phyloP scores from a whole-genome alignment of 106 monocot genomes.

The Allium sativum region DNA sequence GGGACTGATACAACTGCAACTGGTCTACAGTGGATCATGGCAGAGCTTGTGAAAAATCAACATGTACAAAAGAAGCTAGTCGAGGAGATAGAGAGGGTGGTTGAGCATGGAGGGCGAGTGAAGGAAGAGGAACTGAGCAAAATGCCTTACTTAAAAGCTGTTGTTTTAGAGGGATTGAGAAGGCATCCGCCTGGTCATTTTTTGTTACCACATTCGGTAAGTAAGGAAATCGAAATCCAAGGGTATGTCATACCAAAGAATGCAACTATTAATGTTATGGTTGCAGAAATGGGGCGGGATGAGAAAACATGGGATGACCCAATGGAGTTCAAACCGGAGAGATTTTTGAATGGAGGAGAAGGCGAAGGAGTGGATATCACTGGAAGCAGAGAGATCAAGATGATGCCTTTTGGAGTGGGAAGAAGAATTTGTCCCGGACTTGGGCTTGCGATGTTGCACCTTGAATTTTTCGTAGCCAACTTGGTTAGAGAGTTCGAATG shows the following conservation, averaged over 20 bases:
- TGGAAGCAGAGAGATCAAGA: conserved; percentile 23
- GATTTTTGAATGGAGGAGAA: conserved; percentile 13
- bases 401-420: conserved; percentile 17
- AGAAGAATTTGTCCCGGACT: conserved; percentile 18
- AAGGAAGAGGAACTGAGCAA: conserved; percentile 21
- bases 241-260: conserved; percentile 28
- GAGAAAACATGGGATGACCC: conserved; percentile 26
- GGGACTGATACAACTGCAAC: conserved; percentile 22
- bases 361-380: conserved; percentile 14
- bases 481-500: conserved; percentile 12
- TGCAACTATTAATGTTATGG: conserved; percentile 10
- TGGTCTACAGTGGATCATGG: conserved; percentile 26
- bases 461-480: conserved; percentile 13
- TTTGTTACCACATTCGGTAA: conserved; percentile 16
- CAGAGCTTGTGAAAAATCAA: conserved; percentile 18
- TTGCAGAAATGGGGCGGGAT: conserved; percentile 29
- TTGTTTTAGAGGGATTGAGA: conserved; percentile 24
- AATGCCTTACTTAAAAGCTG: conserved; percentile 35
- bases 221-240: conserved; percentile 17
- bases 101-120: not conserved
- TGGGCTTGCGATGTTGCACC: conserved; percentile 9
- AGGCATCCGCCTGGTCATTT: conserved; percentile 36
- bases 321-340: conserved; percentile 25
- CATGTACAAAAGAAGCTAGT: conserved; percentile 2
- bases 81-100: conserved; percentile 1